Evolutionary conservation across 2,329 filamentous ascomycete genomes (phyloP), one percentile per base, ranked within the genome.

Genomic region (Eurotiales sp.): DNA sequence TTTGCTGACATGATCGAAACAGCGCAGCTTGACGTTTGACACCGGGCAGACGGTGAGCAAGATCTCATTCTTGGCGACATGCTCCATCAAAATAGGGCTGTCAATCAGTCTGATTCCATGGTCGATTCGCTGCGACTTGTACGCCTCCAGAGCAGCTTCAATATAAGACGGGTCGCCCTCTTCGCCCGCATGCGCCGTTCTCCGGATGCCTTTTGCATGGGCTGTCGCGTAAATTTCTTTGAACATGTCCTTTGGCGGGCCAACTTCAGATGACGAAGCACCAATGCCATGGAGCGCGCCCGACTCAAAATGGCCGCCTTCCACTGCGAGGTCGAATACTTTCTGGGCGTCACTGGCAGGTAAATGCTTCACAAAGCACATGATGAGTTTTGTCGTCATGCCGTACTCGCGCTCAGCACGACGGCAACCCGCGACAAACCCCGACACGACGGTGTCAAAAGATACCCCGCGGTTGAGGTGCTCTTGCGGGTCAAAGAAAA

Each of bases 401-500:
- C 79, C 81, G n/a, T 87, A 73, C 53, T 87, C 81, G 43, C 64
- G 65, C 60, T 82, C 73, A 1, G 87, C 87, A 19, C 81, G 77
- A 49, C 69, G 62, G 58, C 83, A 79, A 1, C 84, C 87, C 1
- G 75, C 74, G 0, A 71, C 72, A 59, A 89, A 83, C 2, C 87
- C 88, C 3, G 68, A 64, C 3, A 90, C 76, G 19, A 90, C 78
- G 2, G 80, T 84, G 14, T 77, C 71, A 62, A 88, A 85, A 7
- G 75, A 58, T 3, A 91, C 71, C 4, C 84, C 84, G 15, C 86
- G 78, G 11, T 70, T 71, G 4, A 82, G 78, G 66, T 91, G 88
- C 1, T 85, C 86, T 67, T 91, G 87, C 1, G 87, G 87, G 65
- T 91, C 88, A 71, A 91, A 90, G 72, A 90, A 91, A 57, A 90